These are phyloP conservation scores for Fonsecaea pedrosoi DNA, from an alignment of 2,329 filamentous ascomycete species.

Conservation along the genomic window DNA sequence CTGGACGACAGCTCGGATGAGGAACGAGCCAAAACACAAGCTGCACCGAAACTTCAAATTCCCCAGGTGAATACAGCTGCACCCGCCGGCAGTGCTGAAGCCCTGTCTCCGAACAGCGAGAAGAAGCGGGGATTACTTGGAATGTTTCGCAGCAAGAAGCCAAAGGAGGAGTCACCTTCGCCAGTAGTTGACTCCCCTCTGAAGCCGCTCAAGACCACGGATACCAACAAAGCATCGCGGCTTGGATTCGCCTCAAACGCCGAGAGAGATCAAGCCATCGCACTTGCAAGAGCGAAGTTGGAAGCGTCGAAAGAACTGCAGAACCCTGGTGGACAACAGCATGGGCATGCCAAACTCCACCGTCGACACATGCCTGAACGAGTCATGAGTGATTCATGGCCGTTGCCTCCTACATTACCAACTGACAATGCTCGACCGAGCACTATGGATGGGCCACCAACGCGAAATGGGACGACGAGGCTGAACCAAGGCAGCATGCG, in stretches of 20 bases:
- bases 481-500: constrained; percentile 33
- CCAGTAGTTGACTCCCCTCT: constrained; percentile 23
- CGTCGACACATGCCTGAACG: constrained; percentile 52
- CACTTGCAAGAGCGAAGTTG: constrained; percentile 62
- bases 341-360: constrained; percentile 53
- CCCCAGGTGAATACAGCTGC: constrained; percentile 45
- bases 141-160: constrained; percentile 68
- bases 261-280: constrained; percentile 67
- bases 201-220: constrained; percentile 53
- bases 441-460: constrained; percentile 40
- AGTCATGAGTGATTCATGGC: constrained; percentile 56
- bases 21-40: constrained; percentile 42
- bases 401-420: constrained; percentile 47
- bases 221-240: constrained; percentile 63
- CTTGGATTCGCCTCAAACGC: constrained; percentile 52
- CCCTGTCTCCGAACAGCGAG: constrained; percentile 43
- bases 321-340: constrained; percentile 38
- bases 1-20: constrained; percentile 67
- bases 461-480: constrained; percentile 30
- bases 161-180: constrained; percentile 46
- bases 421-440: constrained; percentile 37
- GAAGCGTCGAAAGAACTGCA: constrained; percentile 37
- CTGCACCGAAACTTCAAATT: constrained; percentile 38
- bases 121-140: constrained; percentile 54
- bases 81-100: constrained; percentile 42